A percentile compares a stretch with the other conserved stretches of the same genome.
phyloP scores from a whole-genome alignment of 306 rosid genomes.

The barrel medic (Medicago truncatula) region DNA sequence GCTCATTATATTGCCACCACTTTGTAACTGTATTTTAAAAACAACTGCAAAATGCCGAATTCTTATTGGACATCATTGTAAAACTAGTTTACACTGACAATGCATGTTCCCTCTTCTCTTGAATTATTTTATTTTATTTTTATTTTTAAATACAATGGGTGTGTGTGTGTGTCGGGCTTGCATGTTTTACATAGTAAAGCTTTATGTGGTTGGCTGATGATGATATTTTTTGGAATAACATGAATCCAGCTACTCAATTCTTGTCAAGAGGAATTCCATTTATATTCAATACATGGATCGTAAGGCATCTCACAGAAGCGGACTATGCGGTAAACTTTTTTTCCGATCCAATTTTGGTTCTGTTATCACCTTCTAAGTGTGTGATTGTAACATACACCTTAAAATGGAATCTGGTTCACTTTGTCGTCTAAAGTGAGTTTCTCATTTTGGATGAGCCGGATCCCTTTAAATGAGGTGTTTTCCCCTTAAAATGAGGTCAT shows the following conservation, averaged over 20 bases:
- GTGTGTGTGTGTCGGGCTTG: too few relatives aligned
- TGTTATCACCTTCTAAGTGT: not conserved
- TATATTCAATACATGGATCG: constrained; percentile 89
- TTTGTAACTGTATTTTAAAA: not conserved
- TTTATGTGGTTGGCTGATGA: constrained; percentile 5
- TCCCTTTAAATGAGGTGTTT: not conserved
- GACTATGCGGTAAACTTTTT: constrained; percentile 76
- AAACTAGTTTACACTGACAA: too few relatives aligned
- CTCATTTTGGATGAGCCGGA: not conserved
- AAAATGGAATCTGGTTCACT: not conserved
- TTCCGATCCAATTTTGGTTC: not conserved
- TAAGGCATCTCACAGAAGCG: constrained; percentile 82
- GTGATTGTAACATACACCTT: not conserved
- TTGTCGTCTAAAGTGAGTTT: not conserved
- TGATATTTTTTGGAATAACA: not conserved
- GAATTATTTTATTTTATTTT: too few relatives aligned
- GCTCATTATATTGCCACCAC: not conserved
- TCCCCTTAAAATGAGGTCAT: not conserved
- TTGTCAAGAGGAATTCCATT: constrained; percentile 95
- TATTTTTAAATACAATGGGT: too few relatives aligned
- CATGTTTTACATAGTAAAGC: not conserved
- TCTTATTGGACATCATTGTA: not conserved
- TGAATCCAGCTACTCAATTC: constrained; percentile 82
- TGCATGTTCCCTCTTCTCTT: too few relatives aligned
- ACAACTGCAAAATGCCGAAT: not conserved